A percentile compares a stretch with the other conserved stretches of the same genome.
Conservation (phyloP, 495 filamentous ascomycete species). For the Penicillium crystallinum region DNA sequence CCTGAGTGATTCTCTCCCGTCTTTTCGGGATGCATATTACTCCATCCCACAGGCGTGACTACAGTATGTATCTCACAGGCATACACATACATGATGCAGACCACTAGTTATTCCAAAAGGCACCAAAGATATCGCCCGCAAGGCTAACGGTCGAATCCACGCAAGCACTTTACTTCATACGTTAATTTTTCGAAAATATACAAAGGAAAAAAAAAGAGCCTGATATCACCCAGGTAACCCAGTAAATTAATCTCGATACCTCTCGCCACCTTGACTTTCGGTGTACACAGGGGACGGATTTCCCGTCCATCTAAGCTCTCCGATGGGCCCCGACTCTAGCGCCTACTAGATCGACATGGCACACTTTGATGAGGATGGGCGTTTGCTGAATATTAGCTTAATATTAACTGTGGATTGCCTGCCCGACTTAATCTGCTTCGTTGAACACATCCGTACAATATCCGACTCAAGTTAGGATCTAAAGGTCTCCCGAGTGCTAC, state of each 20-base stretch:
- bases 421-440: neutral
- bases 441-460: conserved; percentile 1
- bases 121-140: neutral
- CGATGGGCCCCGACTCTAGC: conserved; percentile 18
- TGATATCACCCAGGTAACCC: neutral
- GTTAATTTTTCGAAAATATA: too few species aligned
- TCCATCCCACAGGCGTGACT: neutral
- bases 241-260: neutral
- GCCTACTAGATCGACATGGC: conserved; percentile 26
- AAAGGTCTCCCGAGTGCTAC: neutral
- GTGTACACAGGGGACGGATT: conserved; percentile 15
- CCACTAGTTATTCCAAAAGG: neutral
- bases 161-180: neutral
- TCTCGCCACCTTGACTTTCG: conserved; percentile 13
- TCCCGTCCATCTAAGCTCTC: conserved; percentile 20
- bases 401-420: conserved; percentile 12
- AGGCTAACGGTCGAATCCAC: neutral
- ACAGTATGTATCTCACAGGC: too few species aligned
- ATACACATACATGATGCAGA: neutral
- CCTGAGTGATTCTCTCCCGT: neutral
- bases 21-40: neutral
- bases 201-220: neutral
- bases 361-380: conserved; percentile 28
- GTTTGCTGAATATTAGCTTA: conserved; percentile 5
- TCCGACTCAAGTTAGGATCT: neutral